Percentiles rank a stretch among this genome's conserved stretches.
Conservation (phyloP, 2,329 filamentous ascomycete species). For the Ophiostoma sp. region DNA sequence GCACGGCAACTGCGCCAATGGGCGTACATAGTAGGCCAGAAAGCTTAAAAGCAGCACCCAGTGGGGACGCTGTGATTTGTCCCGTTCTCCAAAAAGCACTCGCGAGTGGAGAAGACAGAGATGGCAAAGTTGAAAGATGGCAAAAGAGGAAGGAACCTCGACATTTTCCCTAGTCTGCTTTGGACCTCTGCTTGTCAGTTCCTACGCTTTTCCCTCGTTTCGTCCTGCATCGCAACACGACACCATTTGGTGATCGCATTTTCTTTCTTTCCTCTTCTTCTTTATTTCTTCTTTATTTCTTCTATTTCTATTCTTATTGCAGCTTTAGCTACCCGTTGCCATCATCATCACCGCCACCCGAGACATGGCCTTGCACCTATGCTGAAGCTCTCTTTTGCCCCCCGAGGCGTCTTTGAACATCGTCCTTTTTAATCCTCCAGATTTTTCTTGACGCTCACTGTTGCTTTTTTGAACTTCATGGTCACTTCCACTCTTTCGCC, state of each 20-base stretch:
- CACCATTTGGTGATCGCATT: constrained; percentile 17
- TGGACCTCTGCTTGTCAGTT: not conserved
- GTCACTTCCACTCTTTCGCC: not conserved
- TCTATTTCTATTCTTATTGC: not conserved
- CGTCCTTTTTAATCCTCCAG: not conserved
- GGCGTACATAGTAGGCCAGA: not conserved
- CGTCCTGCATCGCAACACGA: constrained; percentile 12
- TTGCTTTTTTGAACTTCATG: not conserved
- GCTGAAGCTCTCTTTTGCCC: constrained; percentile 16
- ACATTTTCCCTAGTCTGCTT: constrained; percentile 18
- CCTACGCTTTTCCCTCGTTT: constrained; percentile 12
- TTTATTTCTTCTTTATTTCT: not conserved
- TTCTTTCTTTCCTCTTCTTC: not conserved
- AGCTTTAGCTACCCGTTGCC: not conserved
- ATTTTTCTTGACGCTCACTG: not conserved
- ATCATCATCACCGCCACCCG: not conserved
- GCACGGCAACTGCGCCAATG: constrained; percentile 7
- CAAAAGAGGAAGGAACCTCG: constrained; percentile 14
- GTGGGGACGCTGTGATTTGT: constrained; percentile 13
- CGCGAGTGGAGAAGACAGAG: constrained; percentile 1
- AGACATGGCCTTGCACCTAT: constrained; percentile 20
- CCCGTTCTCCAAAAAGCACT: not conserved
- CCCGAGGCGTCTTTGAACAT: constrained; percentile 15
- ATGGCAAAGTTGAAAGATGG: not conserved
- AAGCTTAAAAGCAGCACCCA: constrained; percentile 9